Conservation (phyloP, 306 rosid species). For the Trifolium fragiferum region DNA sequence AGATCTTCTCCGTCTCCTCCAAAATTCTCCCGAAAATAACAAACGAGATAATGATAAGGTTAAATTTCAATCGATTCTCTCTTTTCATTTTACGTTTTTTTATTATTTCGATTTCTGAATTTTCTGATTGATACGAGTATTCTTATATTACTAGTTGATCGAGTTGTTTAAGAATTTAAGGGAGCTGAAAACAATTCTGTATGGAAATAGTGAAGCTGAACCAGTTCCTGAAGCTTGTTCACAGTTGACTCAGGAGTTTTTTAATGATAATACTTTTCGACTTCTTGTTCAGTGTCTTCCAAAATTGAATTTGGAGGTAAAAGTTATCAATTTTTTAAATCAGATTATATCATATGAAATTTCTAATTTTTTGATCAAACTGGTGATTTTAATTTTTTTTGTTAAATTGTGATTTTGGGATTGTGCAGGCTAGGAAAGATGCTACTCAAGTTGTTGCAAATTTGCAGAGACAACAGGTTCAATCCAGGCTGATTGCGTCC, state of each 20-base stretch:
- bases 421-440: conserved; percentile 83
- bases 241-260: conserved; percentile 86
- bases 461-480: conserved; percentile 90
- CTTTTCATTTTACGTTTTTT: no score
- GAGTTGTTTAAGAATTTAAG: conserved; percentile 69
- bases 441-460: conserved; percentile 97
- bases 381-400: background rate
- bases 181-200: conserved; percentile 77
- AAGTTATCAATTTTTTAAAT: background rate
- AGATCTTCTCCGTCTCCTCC: conserved; percentile 63
- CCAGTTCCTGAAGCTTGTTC: conserved; percentile 90
- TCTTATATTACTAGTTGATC: conserved; percentile 47
- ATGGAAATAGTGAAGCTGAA: conserved; percentile 89
- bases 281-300: conserved; percentile 75
- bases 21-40: conserved; percentile 43
- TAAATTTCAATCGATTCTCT: background rate
- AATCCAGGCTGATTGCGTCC: conserved; percentile 80
- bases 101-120: background rate
- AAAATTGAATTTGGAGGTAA: conserved; percentile 88
- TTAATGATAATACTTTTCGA: conserved; percentile 68
- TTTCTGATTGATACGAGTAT: conserved; percentile 16
- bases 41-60: conserved; percentile 70
- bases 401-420: conserved; percentile 2
- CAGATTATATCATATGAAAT: background rate
- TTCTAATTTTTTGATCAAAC: background rate